phyloP scores from a whole-genome alignment of 2,329 filamentous ascomycete species.

The Colletotrichum godetiae region DNA sequence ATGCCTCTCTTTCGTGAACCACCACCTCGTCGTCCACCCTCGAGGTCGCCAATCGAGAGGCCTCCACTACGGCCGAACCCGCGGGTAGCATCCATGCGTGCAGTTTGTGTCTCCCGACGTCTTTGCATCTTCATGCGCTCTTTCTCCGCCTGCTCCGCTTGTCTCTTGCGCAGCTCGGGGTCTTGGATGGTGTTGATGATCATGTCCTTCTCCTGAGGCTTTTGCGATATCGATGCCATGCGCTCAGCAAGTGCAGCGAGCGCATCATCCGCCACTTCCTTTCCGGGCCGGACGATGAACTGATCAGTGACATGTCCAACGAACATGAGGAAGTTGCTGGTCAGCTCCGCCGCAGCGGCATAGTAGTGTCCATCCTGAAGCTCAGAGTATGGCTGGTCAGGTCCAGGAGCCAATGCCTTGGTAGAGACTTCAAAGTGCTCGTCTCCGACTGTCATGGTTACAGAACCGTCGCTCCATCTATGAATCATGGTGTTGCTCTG shows the following conservation, averaged over 20 bases:
- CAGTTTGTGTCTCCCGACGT: conserved; percentile 74
- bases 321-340: conserved; percentile 75
- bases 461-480: conserved; percentile 82
- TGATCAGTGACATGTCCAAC: conserved; percentile 82
- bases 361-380: conserved; percentile 81
- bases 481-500: conserved; percentile 82
- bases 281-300: conserved; percentile 75
- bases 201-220: conserved; percentile 67
- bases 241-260: conserved; percentile 75
- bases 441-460: conserved; percentile 79
- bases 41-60: conserved; percentile 76
- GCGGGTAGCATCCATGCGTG: conserved; percentile 69
- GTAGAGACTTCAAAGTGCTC: conserved; percentile 81
- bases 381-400: conserved; percentile 70
- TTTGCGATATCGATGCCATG: conserved; percentile 72
- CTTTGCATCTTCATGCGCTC: conserved; percentile 76
- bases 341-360: conserved; percentile 76
- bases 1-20: conserved; percentile 66
- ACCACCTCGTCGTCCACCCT: conserved; percentile 65
- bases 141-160: conserved; percentile 80
- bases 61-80: conserved; percentile 64
- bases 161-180: conserved; percentile 79
- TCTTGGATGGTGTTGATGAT: conserved; percentile 79
- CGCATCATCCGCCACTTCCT: conserved; percentile 77
- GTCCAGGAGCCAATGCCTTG: conserved; percentile 74